Conservation (phyloP, 1,139 yeast genomes). For the Scheffersomyces insectosa region DNA sequence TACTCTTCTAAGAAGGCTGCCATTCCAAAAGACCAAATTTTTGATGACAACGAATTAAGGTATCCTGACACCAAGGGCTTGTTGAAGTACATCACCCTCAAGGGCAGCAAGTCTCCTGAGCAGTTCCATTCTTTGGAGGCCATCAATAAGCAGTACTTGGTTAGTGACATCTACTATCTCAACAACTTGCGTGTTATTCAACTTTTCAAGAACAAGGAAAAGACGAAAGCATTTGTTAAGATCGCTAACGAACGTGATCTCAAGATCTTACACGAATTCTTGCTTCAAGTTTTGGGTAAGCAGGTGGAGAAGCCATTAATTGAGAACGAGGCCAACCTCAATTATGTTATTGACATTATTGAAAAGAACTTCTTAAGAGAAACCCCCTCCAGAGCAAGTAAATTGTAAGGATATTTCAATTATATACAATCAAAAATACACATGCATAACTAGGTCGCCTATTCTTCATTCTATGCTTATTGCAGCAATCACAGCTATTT, state of each 20-base stretch:
- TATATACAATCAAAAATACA: too few species aligned
- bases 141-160: conserved; percentile 45
- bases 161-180: conserved; percentile 43
- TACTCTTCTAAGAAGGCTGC: conserved; percentile 9
- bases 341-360: conserved; percentile 40
- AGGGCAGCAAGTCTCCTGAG: conserved; percentile 5
- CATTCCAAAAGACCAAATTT: conserved; percentile 12
- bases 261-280: conserved; percentile 26
- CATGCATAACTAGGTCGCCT: too few species aligned
- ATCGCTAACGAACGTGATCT: conserved; percentile 33
- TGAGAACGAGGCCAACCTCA: conserved; percentile 23
- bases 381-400: background rate
- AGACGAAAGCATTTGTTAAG: conserved; percentile 44
- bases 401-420: too few species aligned
- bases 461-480: too few species aligned
- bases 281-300: conserved; percentile 21
- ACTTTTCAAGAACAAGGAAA: conserved; percentile 45
- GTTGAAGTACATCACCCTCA: conserved; percentile 20
- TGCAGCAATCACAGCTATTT: too few species aligned
- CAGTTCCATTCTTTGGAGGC: conserved; percentile 27
- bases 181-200: conserved; percentile 35
- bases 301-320: conserved; percentile 8
- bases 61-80: conserved; percentile 44
- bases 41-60: conserved; percentile 27
- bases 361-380: conserved; percentile 33